A percentile compares a stretch with the other conserved stretches of the same genome.
These are phyloP conservation scores for Chlamydomonas asymmetrica DNA, from an alignment of 139 green algal species.

Conservation along the genomic window DNA sequence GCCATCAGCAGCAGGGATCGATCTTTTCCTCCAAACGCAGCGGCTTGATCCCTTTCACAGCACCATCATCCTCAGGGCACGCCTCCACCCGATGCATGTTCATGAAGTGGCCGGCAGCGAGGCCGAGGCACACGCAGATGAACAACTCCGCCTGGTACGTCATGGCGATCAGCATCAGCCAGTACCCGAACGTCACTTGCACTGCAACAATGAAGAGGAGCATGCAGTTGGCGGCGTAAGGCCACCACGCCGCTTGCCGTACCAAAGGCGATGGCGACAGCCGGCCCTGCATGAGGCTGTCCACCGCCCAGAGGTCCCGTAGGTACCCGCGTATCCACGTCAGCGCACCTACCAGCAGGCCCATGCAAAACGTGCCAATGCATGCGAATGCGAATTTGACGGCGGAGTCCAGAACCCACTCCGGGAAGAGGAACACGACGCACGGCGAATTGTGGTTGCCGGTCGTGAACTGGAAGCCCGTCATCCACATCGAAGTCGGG, in stretches of 20 bases:
- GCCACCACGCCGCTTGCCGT: not conserved
- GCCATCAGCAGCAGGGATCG: too few species aligned
- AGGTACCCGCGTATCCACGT: not conserved
- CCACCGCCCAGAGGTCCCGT: not conserved
- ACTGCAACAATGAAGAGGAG: not conserved
- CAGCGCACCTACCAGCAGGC: conserved; percentile 9
- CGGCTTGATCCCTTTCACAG: too few species aligned
- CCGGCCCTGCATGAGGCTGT: not conserved
- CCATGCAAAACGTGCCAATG: conserved; percentile 36
- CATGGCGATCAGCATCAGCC: conserved; percentile 36
- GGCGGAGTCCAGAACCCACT: conserved; percentile 26
- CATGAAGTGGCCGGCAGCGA: conserved; percentile 9
- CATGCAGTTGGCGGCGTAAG: not conserved
- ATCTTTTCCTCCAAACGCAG: too few species aligned
- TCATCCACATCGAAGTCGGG: conserved; percentile 40
- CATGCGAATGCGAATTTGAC: conserved; percentile 38
- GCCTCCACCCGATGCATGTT: too few species aligned
- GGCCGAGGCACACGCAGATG: conserved; percentile 25
- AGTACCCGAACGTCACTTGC: conserved; percentile 29
- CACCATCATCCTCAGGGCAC: too few species aligned
- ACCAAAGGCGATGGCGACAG: too few species aligned
- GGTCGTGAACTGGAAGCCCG: conserved; percentile 24
- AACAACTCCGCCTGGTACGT: conserved; percentile 36
- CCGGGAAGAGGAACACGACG: conserved; percentile 35
- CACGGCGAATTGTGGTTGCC: conserved; percentile 7